Evolutionary conservation across 306 rosid species (phyloP), one percentile per base, ranked within the genome.

Genomic region (Cucurbita argyrosperma): DNA sequence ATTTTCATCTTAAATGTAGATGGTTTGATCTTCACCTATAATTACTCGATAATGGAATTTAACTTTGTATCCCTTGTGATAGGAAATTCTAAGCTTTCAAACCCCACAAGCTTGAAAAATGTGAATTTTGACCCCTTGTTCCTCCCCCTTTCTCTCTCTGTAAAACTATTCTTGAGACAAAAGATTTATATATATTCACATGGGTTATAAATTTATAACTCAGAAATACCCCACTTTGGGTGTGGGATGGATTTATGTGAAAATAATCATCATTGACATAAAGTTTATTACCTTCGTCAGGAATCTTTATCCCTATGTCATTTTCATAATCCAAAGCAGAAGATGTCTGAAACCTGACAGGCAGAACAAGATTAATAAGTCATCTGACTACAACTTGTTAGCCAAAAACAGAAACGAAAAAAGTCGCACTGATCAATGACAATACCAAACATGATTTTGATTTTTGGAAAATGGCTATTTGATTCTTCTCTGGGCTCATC

Each of bases 281-380:
- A 26, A 69, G 45, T 15, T 47, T 49, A 69, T 69, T 47, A 50
- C 54, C 58, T 30, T 16, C 10, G 14, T 30, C 21, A 47, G 21
- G 74, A 69, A 69, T 69, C 40, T 39, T 69, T 47, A 45, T 49
- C 30, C 74, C 74, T 46, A 47, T 69, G 42, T 69, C 59, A 49
- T 69, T 69, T 49, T 50, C 56, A 49, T 69, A 14, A 69, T 23
- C 74, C 43, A 49, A 26, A 49, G 23, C 45, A 30, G 26, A 50
- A 23, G 74, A 47, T 13, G 1, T 69, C 59, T 49, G 58, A 69
- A 49, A 50, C 57, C 58, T 49, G 23, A 69, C 59, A 30, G 74
- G 42, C 58, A 47, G 59, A 69, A 49, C n/a, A 47, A 26, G 43
- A 16, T 13, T 11, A 69, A 45, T 21, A 23, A 68, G 21, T 21